Conservation (phyloP, 108 stramenopile species). For the Cyclotella kingstonii region DNA sequence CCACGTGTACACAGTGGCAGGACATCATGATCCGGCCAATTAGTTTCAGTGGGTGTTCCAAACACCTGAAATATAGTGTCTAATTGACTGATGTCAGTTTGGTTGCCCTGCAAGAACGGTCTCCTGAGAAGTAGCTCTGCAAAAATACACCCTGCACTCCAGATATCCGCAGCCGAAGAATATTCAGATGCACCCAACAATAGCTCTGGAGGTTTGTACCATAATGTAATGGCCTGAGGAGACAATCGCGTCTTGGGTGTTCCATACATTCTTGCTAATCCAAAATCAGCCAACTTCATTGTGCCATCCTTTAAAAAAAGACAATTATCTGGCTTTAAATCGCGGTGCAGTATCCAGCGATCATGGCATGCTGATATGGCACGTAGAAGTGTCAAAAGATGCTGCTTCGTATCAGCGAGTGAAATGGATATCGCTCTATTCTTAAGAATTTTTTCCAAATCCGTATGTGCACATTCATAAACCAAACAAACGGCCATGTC, state of each 20-base stretch:
- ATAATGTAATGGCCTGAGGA: conserved; percentile 91
- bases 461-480: conserved; percentile 88
- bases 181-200: conserved; percentile 91
- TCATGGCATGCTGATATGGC: conserved; percentile 86
- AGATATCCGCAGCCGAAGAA: conserved; percentile 89
- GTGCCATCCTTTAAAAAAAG: conserved; percentile 82
- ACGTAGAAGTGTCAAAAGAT: conserved; percentile 61
- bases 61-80: conserved; percentile 88
- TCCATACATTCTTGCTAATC: conserved; percentile 83
- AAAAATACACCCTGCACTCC: conserved; percentile 95
- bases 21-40: conserved; percentile 82
- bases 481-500: conserved; percentile 87
- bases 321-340: conserved; percentile 86
- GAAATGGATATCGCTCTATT: conserved; percentile 78
- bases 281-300: conserved; percentile 92
- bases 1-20: conserved; percentile 76
- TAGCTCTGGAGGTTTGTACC: conserved; percentile 95
- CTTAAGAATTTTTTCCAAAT: conserved; percentile 85
- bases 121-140: conserved; percentile 86
- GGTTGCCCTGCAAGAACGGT: conserved; percentile 87
- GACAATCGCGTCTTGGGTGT: conserved; percentile 80
- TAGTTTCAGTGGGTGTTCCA: conserved; percentile 85
- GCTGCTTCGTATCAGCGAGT: conserved; percentile 85
- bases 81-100: conserved; percentile 78
- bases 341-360: conserved; percentile 85